These are phyloP conservation scores for Cordyceps militaris DNA, from an alignment of 2,329 filamentous ascomycete species.

Conservation along the genomic window DNA sequence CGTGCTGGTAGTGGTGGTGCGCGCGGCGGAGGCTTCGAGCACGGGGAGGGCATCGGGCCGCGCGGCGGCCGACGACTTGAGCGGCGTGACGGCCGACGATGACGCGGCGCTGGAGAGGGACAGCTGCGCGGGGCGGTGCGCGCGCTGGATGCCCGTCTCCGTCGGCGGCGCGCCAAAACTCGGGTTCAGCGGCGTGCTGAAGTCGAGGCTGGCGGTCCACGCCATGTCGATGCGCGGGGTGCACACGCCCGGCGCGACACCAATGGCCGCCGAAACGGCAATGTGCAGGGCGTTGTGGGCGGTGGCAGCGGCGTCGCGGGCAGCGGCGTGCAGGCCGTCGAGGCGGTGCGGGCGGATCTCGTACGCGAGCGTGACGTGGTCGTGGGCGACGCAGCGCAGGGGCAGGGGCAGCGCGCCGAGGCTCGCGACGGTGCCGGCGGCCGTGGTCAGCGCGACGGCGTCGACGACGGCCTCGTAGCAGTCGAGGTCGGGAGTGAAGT, in stretches of 20 bases:
- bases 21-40: constrained; percentile 41
- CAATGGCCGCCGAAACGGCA: constrained; percentile 52
- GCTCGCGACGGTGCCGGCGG: constrained; percentile 51
- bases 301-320: constrained; percentile 36
- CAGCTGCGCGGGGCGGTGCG: constrained; percentile 56
- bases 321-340: constrained; percentile 25
- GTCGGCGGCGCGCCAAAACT: constrained; percentile 49
- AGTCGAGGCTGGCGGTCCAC: constrained; percentile 65
- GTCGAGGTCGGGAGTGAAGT: constrained; percentile 63
- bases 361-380: constrained; percentile 48
- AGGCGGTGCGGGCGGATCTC: constrained; percentile 34
- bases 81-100: constrained; percentile 44
- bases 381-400: constrained; percentile 58
- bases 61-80: constrained; percentile 49
- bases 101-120: constrained; percentile 46
- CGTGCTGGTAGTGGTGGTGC: constrained; percentile 26
- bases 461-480: constrained; percentile 60
- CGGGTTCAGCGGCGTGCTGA: constrained; percentile 58
- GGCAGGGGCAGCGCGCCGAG: constrained; percentile 45
- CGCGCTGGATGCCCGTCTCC: constrained; percentile 49
- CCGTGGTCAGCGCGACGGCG: constrained; percentile 49
- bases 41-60: constrained; percentile 54
- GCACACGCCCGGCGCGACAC: constrained; percentile 49
- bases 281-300: constrained; percentile 50
- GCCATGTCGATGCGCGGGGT: constrained; percentile 55